These are phyloP conservation scores for Talaromyces sp. DNA, from an alignment of 2,329 filamentous ascomycete genomes.

Conservation along the genomic window DNA sequence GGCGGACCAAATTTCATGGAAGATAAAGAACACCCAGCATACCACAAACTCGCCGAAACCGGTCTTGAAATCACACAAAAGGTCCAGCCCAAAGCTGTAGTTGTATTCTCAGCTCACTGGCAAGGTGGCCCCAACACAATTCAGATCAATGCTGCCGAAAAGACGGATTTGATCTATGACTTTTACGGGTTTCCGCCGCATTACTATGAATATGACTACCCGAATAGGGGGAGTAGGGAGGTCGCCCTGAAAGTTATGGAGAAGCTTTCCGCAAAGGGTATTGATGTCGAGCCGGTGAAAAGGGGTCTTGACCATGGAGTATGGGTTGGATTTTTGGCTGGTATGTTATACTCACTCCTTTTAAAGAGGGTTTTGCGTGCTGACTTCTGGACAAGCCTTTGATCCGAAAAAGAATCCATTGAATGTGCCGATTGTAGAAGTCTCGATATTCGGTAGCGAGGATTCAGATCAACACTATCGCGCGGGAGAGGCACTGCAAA, in stretches of 20 bases:
- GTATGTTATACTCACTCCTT: conserved; percentile 32
- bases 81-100: conserved; percentile 68
- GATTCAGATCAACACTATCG: conserved; percentile 65
- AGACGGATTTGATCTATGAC: conserved; percentile 69
- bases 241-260: conserved; percentile 60
- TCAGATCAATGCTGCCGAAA: conserved; percentile 64
- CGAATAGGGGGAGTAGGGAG: conserved; percentile 60
- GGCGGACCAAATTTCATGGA: conserved; percentile 36
- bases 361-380: neutral
- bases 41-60: conserved; percentile 61
- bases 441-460: conserved; percentile 65
- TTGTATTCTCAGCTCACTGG: conserved; percentile 79
- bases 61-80: conserved; percentile 68
- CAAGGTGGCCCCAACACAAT: conserved; percentile 58
- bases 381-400: conserved; percentile 50
- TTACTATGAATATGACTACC: conserved; percentile 67
- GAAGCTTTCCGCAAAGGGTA: conserved; percentile 56
- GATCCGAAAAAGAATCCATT: conserved; percentile 61
- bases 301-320: conserved; percentile 74
- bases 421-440: conserved; percentile 68
- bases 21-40: conserved; percentile 61
- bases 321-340: conserved; percentile 64
- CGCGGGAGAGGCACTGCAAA: conserved; percentile 64
- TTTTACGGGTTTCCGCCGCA: conserved; percentile 71
- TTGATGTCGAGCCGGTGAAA: conserved; percentile 59